phyloP scores from a whole-genome alignment of 108 stramenopile genomes.

The Skeletonema costatum region DNA sequence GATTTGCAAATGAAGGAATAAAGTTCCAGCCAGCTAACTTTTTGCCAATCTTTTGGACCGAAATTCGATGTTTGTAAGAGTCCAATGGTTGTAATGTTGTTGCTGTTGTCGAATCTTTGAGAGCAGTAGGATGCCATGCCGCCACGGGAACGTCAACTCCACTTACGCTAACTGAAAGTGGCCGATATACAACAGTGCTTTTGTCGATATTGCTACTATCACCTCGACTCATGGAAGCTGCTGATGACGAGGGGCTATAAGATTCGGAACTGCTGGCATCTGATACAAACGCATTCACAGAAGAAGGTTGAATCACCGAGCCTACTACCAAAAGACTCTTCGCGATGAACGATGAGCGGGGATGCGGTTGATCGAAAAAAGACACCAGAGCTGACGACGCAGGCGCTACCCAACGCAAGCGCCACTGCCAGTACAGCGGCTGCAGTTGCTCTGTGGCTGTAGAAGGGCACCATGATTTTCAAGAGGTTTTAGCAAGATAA shows the following conservation, averaged over 20 bases:
- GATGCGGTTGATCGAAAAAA: background rate
- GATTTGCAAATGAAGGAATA: constrained; percentile 63
- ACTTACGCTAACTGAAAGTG: background rate
- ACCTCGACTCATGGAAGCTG: background rate
- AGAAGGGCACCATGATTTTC: background rate
- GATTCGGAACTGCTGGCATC: background rate
- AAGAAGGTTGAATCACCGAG: background rate
- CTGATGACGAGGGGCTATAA: background rate
- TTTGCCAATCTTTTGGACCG: constrained; percentile 68
- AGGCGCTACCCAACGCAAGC: background rate
- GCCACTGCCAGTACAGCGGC: background rate
- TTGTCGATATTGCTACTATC: background rate
- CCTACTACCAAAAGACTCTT: constrained; percentile 1
- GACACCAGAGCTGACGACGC: background rate
- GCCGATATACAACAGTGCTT: background rate
- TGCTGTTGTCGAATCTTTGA: background rate
- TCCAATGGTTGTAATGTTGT: background rate
- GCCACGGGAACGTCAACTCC: constrained; percentile 60
- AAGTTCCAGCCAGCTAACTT: constrained; percentile 72
- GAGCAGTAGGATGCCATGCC: constrained; percentile 52
- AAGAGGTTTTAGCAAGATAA: background rate
- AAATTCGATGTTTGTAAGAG: constrained; percentile 67
- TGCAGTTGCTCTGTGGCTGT: background rate
- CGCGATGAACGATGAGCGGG: background rate
- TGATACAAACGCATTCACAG: background rate